These are phyloP conservation scores for Neurospora sublineolata DNA, from an alignment of 495 filamentous ascomycete species.

Conservation along the genomic window DNA sequence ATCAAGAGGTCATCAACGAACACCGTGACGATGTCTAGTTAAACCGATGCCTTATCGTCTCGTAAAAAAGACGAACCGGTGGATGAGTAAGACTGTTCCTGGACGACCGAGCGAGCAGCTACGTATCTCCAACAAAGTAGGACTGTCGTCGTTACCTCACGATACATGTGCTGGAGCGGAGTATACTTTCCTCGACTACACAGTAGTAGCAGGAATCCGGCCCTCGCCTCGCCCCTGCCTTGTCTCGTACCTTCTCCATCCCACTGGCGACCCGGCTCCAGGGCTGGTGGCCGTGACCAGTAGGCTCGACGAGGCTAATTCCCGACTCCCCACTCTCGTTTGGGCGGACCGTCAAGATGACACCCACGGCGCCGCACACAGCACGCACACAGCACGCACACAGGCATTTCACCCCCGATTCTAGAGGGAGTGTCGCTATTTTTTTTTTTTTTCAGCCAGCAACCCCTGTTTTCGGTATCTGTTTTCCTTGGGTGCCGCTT, in stretches of 20 bases:
- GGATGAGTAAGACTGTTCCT: background rate
- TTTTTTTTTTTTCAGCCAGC: background rate
- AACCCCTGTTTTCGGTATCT: background rate
- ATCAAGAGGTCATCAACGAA: background rate
- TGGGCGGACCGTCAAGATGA: background rate
- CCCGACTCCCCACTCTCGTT: background rate
- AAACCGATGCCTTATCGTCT: background rate
- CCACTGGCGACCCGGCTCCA: background rate
- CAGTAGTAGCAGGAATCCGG: background rate
- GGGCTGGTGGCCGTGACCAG: background rate
- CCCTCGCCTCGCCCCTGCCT: background rate
- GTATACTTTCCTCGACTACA: background rate
- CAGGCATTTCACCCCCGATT: background rate
- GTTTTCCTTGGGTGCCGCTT: background rate
- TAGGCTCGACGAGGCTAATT: background rate
- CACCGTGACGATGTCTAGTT: background rate
- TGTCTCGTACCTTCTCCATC: background rate
- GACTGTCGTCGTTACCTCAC: background rate
- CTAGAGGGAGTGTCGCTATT: background rate
- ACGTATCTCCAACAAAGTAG: background rate
- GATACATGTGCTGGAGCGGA: background rate
- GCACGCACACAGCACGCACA: background rate
- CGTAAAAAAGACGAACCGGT: background rate
- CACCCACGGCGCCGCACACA: background rate
- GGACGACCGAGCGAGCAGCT: background rate